These are phyloP conservation scores for Trypanosoma grayi DNA, from an alignment of 208 protist species.

Conservation along the genomic window DNA sequence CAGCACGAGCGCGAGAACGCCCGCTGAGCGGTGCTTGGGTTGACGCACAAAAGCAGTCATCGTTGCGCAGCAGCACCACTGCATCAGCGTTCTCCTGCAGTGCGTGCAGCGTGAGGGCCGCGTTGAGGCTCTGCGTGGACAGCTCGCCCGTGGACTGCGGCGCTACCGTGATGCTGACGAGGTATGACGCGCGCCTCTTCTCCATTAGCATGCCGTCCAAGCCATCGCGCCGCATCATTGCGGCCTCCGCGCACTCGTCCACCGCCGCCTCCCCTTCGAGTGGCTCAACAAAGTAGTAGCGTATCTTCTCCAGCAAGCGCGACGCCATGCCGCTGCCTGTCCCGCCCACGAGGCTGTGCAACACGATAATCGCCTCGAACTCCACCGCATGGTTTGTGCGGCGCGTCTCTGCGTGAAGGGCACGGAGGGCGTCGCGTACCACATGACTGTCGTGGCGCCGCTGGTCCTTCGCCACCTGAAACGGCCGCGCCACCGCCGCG, in stretches of 20 bases:
- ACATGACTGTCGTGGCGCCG: slow-evolving; percentile 58
- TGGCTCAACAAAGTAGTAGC: slow-evolving; percentile 79
- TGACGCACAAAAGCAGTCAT: slow-evolving; percentile 34
- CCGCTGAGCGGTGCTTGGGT: neutral
- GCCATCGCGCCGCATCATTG: slow-evolving; percentile 56
- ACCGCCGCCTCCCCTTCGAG: slow-evolving; percentile 23
- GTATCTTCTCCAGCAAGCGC: slow-evolving; percentile 72
- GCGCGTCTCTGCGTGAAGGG: slow-evolving; percentile 73
- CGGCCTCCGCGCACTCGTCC: slow-evolving; percentile 53
- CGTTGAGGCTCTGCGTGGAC: slow-evolving; percentile 76
- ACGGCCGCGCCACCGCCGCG: slow-evolving; percentile 36
- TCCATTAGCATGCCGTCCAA: slow-evolving; percentile 71
- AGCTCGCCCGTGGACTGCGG: slow-evolving; percentile 71
- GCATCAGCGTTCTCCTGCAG: slow-evolving; percentile 61
- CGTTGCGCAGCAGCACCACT: slow-evolving; percentile 76
- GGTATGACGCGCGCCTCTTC: slow-evolving; percentile 63
- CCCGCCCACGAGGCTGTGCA: slow-evolving; percentile 86
- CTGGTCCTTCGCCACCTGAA: slow-evolving; percentile 65
- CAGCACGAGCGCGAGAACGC: neutral
- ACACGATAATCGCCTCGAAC: slow-evolving; percentile 76
- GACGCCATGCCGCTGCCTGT: slow-evolving; percentile 84
- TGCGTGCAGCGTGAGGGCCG: slow-evolving; percentile 61
- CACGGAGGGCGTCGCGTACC: slow-evolving; percentile 52
- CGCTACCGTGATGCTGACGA: slow-evolving; percentile 70
- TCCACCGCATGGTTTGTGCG: slow-evolving; percentile 43